Percentiles rank a stretch among this genome's conserved stretches.
These are phyloP conservation scores for Acanthamoeba sp. DNA, from an alignment of 208 protist genomes.

Conservation along the genomic window DNA sequence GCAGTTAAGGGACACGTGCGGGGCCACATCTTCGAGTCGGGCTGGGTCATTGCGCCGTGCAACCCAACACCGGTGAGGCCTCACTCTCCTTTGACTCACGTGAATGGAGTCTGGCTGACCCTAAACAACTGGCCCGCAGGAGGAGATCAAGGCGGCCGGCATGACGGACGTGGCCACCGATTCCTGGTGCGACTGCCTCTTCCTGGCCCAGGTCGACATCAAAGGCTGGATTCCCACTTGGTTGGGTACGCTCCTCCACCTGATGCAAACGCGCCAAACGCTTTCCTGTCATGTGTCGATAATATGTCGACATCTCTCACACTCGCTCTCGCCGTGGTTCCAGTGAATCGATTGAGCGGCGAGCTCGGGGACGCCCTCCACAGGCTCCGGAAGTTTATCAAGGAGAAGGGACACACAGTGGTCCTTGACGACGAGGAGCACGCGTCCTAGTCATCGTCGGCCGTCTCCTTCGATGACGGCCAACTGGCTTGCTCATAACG, in stretches of 20 bases:
- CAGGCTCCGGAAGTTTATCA: conserved; percentile 57
- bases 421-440: background rate
- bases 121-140: too few species aligned
- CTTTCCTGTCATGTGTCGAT: too few species aligned
- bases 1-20: conserved; percentile 59
- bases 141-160: conserved; percentile 50
- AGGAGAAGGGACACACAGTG: conserved; percentile 54
- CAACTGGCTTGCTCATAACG: too few species aligned
- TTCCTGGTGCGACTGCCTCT: conserved; percentile 47
- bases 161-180: background rate
- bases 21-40: conserved; percentile 55
- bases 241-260: conserved; percentile 67
- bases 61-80: conserved; percentile 6
- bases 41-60: conserved; percentile 59
- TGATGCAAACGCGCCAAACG: background rate
- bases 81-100: background rate
- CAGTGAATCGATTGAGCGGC: conserved; percentile 58
- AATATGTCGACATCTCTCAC: background rate
- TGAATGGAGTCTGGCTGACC: too few species aligned
- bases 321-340: background rate
- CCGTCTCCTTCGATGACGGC: too few species aligned
- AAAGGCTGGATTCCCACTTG: conserved; percentile 64
- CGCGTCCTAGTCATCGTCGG: too few species aligned
- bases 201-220: conserved; percentile 71
- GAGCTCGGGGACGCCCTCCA: conserved; percentile 63